Conservation (phyloP, 1,284 basidiomycete species). For the Irpex sp. region DNA sequence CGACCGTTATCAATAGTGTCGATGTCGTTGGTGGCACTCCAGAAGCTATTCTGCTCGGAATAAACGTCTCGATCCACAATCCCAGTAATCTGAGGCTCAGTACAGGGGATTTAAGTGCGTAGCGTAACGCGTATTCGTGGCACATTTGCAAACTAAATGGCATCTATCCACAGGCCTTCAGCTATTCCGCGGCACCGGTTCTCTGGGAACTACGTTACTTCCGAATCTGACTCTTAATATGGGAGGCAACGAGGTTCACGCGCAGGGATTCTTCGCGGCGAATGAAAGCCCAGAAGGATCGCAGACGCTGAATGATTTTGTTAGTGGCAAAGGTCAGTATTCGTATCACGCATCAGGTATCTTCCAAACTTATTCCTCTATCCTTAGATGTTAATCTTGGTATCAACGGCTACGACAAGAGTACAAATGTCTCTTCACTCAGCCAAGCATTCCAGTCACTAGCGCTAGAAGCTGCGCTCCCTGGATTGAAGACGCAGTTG, state of each 20-base stretch:
- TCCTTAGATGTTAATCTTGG: conserved; percentile 45
- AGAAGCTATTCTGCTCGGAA: conserved; percentile 59
- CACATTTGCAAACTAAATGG: not conserved
- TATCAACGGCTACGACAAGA: conserved; percentile 58
- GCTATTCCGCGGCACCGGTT: conserved; percentile 46
- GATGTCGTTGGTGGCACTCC: conserved; percentile 69
- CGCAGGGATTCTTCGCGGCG: conserved; percentile 47
- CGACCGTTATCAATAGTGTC: conserved; percentile 57
- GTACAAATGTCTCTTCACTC: conserved; percentile 60
- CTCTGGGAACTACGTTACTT: conserved; percentile 56
- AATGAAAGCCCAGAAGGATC: conserved; percentile 60
- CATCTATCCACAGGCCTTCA: conserved; percentile 41
- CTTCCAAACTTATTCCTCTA: not conserved
- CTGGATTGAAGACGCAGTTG: conserved; percentile 57
- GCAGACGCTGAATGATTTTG: conserved; percentile 69
- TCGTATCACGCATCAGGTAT: not conserved
- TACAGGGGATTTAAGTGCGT: conserved; percentile 57
- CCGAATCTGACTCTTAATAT: conserved; percentile 55
- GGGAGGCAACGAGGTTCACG: conserved; percentile 53
- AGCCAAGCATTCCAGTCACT: conserved; percentile 61
- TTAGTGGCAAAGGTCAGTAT: conserved; percentile 48
- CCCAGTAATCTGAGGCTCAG: conserved; percentile 67
- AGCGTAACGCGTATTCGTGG: no score
- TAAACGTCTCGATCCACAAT: conserved; percentile 66
- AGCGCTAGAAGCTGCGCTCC: conserved; percentile 56